These are phyloP conservation scores for Colletotrichum salicis DNA, from an alignment of 2,329 filamentous ascomycete genomes.

Conservation along the genomic window DNA sequence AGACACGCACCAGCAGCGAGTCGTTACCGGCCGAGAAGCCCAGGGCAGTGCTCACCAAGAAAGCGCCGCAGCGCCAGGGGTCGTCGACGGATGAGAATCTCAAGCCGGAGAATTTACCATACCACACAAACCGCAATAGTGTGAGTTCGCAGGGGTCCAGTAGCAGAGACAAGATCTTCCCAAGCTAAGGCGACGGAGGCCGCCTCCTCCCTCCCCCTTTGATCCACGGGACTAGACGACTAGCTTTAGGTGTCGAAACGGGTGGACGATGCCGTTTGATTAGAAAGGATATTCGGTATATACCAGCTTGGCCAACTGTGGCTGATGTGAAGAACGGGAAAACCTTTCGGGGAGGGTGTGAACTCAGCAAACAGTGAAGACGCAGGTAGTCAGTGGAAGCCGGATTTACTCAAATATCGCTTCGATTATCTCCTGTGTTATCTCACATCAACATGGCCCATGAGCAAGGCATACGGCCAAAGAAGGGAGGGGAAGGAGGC, in stretches of 20 bases:
- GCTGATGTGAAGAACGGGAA: background rate
- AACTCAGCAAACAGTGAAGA: background rate
- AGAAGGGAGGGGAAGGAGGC: background rate
- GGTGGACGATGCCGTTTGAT: background rate
- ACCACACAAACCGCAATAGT: constrained; percentile 19
- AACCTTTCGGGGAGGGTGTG: background rate
- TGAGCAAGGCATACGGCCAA: background rate
- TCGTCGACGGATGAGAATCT: constrained; percentile 29
- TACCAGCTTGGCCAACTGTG: background rate
- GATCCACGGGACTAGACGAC: background rate
- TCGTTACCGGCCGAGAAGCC: constrained; percentile 43
- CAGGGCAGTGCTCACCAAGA: constrained; percentile 51
- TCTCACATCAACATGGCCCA: background rate
- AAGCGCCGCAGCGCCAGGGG: constrained; percentile 46
- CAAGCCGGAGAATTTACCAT: constrained; percentile 25
- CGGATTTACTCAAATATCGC: background rate
- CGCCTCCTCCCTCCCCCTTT: background rate
- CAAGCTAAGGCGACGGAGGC: constrained; percentile 1
- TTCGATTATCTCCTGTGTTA: background rate
- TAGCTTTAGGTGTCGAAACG: background rate
- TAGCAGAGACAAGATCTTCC: constrained; percentile 24
- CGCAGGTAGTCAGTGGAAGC: background rate
- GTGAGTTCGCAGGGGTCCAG: constrained; percentile 29
- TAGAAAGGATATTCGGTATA: background rate
- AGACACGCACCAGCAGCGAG: constrained; percentile 52